A percentile compares a stretch with the other conserved stretches of the same genome.
Conservation (phyloP, 2,329 filamentous ascomycete genomes). For the Bipolaris oryzae region DNA sequence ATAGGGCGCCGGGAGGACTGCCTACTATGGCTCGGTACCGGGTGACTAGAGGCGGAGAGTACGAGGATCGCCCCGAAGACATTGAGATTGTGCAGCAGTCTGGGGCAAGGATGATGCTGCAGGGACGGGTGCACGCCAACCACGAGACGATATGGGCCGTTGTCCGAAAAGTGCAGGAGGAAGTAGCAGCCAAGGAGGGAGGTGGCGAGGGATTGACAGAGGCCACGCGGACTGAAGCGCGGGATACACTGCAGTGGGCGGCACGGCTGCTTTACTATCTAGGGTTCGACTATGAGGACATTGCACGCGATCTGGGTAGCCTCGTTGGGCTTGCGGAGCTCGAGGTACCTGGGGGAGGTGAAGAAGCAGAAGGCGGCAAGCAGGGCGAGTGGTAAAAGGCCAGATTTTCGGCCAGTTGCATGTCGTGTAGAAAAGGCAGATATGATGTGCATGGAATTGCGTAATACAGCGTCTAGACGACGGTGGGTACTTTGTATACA, state of each 20-base stretch:
- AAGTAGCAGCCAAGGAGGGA: conserved; percentile 30
- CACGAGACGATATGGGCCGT: conserved; percentile 43
- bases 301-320: conserved; percentile 38
- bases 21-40: conserved; percentile 39
- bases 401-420: conserved; percentile 27
- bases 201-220: conserved; percentile 19
- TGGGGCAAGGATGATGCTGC: conserved; percentile 35
- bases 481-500: background rate
- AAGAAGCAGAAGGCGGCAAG: conserved; percentile 17
- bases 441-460: conserved; percentile 25
- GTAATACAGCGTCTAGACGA: conserved; percentile 17
- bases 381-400: conserved; percentile 9
- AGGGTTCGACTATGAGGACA: conserved; percentile 43
- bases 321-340: conserved; percentile 40
- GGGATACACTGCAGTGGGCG: conserved; percentile 42
- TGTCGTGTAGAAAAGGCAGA: conserved; percentile 9
- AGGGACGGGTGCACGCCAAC: conserved; percentile 40
- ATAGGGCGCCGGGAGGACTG: conserved; percentile 41
- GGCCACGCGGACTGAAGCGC: conserved; percentile 26
- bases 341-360: conserved; percentile 30
- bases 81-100: conserved; percentile 39
- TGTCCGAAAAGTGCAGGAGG: conserved; percentile 41
- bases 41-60: conserved; percentile 31
- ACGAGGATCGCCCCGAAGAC: conserved; percentile 32
- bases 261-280: conserved; percentile 38